Conservation (phyloP, 2,329 filamentous ascomycete species). For the Penicillium capsulatum region DNA sequence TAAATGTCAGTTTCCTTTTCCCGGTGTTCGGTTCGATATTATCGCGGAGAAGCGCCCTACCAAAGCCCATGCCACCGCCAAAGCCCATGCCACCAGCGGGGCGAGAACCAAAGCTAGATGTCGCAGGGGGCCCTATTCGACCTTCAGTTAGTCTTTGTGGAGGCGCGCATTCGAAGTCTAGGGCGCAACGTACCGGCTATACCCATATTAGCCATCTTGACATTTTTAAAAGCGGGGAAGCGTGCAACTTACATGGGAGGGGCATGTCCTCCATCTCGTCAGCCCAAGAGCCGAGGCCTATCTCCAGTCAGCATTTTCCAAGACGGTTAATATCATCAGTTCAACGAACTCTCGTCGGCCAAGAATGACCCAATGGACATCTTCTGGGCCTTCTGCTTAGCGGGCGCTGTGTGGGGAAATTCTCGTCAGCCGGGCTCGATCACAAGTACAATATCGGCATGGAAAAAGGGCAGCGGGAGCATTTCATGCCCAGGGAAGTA, state of each 20-base stretch:
- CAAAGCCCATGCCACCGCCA: slow-evolving; percentile 30
- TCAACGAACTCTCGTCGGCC: slow-evolving; percentile 74
- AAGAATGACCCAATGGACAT: slow-evolving; percentile 97
- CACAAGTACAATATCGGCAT: slow-evolving; percentile 12
- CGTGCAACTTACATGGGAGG: slow-evolving; percentile 61
- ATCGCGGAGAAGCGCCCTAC: slow-evolving; percentile 12
- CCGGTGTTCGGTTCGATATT: background rate
- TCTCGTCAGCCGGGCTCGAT: slow-evolving; percentile 44
- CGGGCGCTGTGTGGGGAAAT: slow-evolving; percentile 62
- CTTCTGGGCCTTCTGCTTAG: slow-evolving; percentile 92
- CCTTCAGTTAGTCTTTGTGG: slow-evolving; percentile 17
- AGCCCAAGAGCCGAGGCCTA: slow-evolving; percentile 87
- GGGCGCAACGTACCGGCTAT: slow-evolving; percentile 33
- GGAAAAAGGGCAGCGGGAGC: background rate
- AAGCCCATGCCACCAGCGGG: slow-evolving; percentile 42
- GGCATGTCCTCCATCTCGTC: slow-evolving; percentile 93
- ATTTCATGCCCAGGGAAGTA: background rate
- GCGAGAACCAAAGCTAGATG: slow-evolving; percentile 49
- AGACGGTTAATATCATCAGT: background rate
- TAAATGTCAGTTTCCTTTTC: slow-evolving; percentile 14
- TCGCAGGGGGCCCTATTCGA: slow-evolving; percentile 37
- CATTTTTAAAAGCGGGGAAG: slow-evolving; percentile 8
- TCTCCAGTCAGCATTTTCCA: slow-evolving; percentile 26
- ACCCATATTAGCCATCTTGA: slow-evolving; percentile 5
- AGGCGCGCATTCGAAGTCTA: background rate